phyloP scores from a whole-genome alignment of 208 protist species.

The Trypanosoma theileri region DNA sequence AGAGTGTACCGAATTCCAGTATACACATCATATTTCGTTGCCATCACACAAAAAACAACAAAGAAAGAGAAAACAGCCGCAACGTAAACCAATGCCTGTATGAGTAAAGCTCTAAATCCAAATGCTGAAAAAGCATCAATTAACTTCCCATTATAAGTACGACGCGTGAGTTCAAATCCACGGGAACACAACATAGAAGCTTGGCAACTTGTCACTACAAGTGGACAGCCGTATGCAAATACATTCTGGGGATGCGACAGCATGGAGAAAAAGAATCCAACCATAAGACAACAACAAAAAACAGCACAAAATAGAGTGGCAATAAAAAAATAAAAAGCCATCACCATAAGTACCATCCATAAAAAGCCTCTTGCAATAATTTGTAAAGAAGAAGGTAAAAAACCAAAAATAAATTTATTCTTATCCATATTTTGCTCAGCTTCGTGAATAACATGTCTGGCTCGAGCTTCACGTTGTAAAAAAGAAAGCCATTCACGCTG shows the following conservation, averaged over 20 bases:
- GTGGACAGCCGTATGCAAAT: conserved; percentile 56
- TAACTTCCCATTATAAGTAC: conserved; percentile 56
- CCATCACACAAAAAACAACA: conserved; percentile 19
- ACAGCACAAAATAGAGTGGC: conserved; percentile 52
- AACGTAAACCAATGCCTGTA: conserved; percentile 43
- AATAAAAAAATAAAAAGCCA: conserved; percentile 61
- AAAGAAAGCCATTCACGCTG: conserved; percentile 67
- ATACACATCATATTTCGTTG: not conserved
- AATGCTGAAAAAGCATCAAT: conserved; percentile 47
- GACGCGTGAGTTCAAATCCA: conserved; percentile 59
- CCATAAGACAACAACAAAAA: conserved; percentile 39
- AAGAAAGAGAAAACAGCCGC: conserved; percentile 25
- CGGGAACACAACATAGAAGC: conserved; percentile 57
- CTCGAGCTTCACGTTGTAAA: conserved; percentile 45
- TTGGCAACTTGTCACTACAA: conserved; percentile 46
- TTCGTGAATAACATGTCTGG: conserved; percentile 26
- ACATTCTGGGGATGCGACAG: conserved; percentile 54
- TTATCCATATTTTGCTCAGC: conserved; percentile 18
- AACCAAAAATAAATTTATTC: conserved; percentile 32
- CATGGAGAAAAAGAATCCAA: conserved; percentile 65
- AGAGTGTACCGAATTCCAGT: conserved; percentile 24
- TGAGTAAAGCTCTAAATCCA: conserved; percentile 34
- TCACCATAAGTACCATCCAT: conserved; percentile 60
- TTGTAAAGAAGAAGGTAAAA: conserved; percentile 37
- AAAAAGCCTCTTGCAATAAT: conserved; percentile 46